Evolutionary conservation across 2,329 filamentous ascomycete species (phyloP).

Genomic region (Aspergillus novoparasiticus): DNA sequence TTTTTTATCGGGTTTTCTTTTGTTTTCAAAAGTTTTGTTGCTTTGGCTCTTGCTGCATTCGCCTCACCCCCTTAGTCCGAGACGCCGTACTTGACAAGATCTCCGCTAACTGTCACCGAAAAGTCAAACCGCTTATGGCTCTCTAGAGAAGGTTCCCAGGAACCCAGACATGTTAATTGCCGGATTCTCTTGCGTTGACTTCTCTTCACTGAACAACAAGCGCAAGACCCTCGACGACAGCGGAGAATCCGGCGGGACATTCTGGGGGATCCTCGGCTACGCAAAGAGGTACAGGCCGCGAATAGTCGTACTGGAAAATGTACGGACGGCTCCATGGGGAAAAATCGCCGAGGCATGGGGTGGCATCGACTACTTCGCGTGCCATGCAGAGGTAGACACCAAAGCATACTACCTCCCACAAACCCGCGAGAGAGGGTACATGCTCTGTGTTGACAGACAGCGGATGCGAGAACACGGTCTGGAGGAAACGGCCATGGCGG

Average conservation of each 20-base stretch:
- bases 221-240: conserved; percentile 54
- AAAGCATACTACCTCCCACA: conserved; percentile 76
- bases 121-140: conserved; percentile 69
- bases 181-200: conserved; percentile 76
- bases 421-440: conserved; percentile 63
- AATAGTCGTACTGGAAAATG: conserved; percentile 74
- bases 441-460: conserved; percentile 56
- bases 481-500: conserved; percentile 26
- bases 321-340: conserved; percentile 62
- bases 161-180: conserved; percentile 68
- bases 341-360: conserved; percentile 50
- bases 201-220: conserved; percentile 65
- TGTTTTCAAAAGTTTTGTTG: not conserved
- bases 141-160: conserved; percentile 57
- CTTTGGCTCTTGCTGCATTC: not conserved
- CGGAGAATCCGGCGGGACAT: conserved; percentile 69
- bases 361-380: conserved; percentile 59
- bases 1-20: conserved; percentile 1
- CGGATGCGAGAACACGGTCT: conserved; percentile 25
- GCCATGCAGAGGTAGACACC: conserved; percentile 59
- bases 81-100: conserved; percentile 1
- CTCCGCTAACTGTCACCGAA: not conserved
- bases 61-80: not conserved
- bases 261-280: conserved; percentile 63
- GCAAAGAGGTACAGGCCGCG: conserved; percentile 58